Evolutionary conservation across 495 filamentous ascomycete genomes (phyloP).

Genomic region (Penicillium herquei): DNA sequence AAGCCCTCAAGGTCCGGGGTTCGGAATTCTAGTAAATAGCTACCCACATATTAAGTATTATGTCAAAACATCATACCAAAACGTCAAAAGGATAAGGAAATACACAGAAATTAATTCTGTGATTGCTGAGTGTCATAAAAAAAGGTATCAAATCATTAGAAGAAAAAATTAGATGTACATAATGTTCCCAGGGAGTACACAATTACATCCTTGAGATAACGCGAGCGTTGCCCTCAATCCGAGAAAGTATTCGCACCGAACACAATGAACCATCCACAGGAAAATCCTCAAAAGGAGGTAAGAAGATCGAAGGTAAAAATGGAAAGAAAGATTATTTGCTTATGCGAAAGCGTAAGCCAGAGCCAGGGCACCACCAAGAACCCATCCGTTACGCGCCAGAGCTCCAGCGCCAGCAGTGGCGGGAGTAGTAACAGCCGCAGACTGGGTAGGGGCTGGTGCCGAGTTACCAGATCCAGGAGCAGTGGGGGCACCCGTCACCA

Average conservation of each 20-base stretch:
- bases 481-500: conserved; percentile 13
- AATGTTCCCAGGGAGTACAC: conserved; percentile 1
- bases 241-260: background rate
- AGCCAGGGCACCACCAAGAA: conserved; percentile 30
- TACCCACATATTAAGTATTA: too few species aligned
- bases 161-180: conserved; percentile 9
- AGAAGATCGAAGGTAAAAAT: background rate
- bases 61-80: too few species aligned
- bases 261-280: background rate
- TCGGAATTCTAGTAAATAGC: too few species aligned
- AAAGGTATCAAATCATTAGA: conserved; percentile 28
- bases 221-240: background rate
- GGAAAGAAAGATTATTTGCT: background rate
- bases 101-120: conserved; percentile 19
- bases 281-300: background rate
- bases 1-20: too few species aligned
- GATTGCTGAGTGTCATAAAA: conserved; percentile 27
- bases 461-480: conserved; percentile 5
- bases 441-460: conserved; percentile 4
- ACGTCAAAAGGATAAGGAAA: background rate
- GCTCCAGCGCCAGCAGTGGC: conserved; percentile 18
- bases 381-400: conserved; percentile 25
- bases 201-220: conserved; percentile 7
- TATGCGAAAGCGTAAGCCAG: conserved; percentile 31
- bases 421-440: conserved; percentile 11